Base-by-base conservation (phyloP, 192 early-diverging fungal species). In the Coemansia sp. region DNA sequence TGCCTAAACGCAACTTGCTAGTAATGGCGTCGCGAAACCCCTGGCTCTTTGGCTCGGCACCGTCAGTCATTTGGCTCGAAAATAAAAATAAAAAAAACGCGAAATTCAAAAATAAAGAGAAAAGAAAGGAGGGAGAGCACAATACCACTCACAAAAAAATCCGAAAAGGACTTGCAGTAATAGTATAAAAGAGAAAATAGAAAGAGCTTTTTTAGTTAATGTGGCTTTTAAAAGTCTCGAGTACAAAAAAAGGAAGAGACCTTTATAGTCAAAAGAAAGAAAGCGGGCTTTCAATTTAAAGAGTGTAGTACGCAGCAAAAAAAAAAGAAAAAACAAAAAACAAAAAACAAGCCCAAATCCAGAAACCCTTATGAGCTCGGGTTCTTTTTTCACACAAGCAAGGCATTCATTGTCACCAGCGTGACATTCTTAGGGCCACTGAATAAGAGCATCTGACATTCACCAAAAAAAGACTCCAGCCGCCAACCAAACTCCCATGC, bases 1-100 rank as follows among this genome's bases (percentile, higher is more conserved):
- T 62, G 6, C 76, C 76, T 14, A 77, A 42, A 20, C 58, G 58
- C 18, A 71, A 23, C 53, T 58, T 60, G 37, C 31, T 65, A 36
- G 41, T 48, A 11, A 61, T 62, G 10, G 57, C 62, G 21, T 47
- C 39, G 23, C 68, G 41, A 25, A 57, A 9, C 21, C 53, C 39
- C 59, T 43, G 39, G 36, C 50, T 12, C 37, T 60, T 28, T 50
- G 35, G 13, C 8, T 20, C 63, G 55, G 26, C 16, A 12, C 26
- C 52, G 52, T 55, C 52, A 33, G 52, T 31, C 52, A 55, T 55
- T 31, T 14, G 38, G 8, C 55, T 18, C 18, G 8, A 43, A 26
- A 18, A 12, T 58, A 59, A 12, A 34, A 61, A 43, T 42, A 43
- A 64, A 10, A 66, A 59, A 58, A 58, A 43, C 37, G 37, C 52